Evolutionary conservation across 768 basidiomycete genomes (phyloP), one percentile per base, ranked within the genome.

Genomic region (Infundibulicybe gibba): DNA sequence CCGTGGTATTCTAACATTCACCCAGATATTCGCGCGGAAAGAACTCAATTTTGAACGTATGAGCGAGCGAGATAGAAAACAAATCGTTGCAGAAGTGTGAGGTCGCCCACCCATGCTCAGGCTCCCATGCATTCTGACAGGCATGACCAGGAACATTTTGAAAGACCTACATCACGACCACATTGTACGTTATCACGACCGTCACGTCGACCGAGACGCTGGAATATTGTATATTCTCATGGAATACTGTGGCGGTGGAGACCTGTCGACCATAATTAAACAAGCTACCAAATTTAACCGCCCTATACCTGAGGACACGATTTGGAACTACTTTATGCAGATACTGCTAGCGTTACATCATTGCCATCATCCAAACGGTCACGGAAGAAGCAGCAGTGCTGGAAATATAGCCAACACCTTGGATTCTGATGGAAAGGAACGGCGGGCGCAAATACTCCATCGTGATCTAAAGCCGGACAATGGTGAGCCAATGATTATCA

Each of bases 191-290:
- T 95, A 94, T 65, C 85, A 91, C 56, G 93, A 97, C 74, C 79
- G 93, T 51, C 75, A 88, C 60, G 90, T 97, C 48, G 97, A 99
- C 71, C 76, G 88, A 51, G 90, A 94, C 43, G 75, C 75, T 19
- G 92, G 92, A 16, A 89, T 94, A 47, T 80, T 98, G 38, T 98
- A 97, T 64, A 97, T 99, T 51, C 76, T 98, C 54, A 99, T 98
- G 97, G 97, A 99, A 70, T 98, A 92, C 63, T 99, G 97, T 60
- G 94, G 92, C 4, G 94, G 94, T 16, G 97, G 97, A 11, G 97
- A 99, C 70, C 78, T 99, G 45, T 90, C 90, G 1, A 71, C 79
- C 32, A 67, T 97, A 58, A 97, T 98, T 64, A 90, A 91, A 59
- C 84, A 83, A 51, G 80, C 88, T 1, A 64, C 72, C 50, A 84